These are phyloP conservation scores for Fusarium sacchari DNA, from an alignment of 2,329 filamentous ascomycete genomes.

Conservation along the genomic window DNA sequence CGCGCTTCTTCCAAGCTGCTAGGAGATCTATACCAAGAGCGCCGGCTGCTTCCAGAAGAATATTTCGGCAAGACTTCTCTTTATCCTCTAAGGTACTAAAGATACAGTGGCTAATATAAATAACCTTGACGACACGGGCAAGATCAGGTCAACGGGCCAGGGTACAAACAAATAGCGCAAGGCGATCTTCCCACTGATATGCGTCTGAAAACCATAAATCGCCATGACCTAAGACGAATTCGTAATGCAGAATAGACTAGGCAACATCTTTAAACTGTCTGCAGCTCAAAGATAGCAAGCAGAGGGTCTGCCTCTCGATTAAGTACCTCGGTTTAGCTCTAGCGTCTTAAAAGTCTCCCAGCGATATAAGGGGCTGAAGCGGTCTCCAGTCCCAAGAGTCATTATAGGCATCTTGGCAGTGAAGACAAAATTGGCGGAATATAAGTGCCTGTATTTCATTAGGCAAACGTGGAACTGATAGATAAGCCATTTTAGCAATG, in stretches of 20 bases:
- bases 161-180: slow-evolving; percentile 1
- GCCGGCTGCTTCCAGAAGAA: not conserved
- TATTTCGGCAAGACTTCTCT: not conserved
- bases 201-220: not conserved
- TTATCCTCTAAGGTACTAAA: fast-evolving
- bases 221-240: slow-evolving; percentile 17
- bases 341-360: not conserved
- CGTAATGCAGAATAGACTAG: not conserved
- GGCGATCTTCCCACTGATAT: not conserved
- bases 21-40: not conserved
- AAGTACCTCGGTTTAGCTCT: not conserved
- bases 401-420: not conserved
- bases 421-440: not conserved
- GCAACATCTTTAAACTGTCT: not conserved
- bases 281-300: not conserved
- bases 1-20: not conserved
- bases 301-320: not conserved
- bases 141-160: not conserved
- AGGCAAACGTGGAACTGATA: not conserved
- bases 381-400: not conserved
- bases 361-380: not conserved
- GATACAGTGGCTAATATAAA: not conserved
- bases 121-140: not conserved
- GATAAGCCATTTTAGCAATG: not conserved
- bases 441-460: not conserved